Evolutionary conservation across 1,139 yeast genomes (phyloP), one percentile per base, ranked within the genome.

Genomic region (Zygosaccharomyces pseudobailii): DNA sequence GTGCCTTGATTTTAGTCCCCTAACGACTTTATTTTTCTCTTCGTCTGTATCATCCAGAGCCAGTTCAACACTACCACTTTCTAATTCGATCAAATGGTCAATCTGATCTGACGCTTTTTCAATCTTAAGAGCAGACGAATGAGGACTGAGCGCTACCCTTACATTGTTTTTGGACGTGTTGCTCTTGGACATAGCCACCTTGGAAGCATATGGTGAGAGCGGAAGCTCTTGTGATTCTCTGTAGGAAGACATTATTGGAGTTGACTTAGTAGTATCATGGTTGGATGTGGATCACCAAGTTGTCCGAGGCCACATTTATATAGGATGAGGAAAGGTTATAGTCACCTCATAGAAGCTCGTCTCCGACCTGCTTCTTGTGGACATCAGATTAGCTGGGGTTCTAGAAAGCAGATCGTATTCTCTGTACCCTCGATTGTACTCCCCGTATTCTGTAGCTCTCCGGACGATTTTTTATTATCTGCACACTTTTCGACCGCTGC

Each of bases 1-100:
- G 24, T 48, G 51, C 22, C 51, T 39, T 28, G 41, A 36, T 25
- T 42, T 42, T n/a, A 42, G 45, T 21, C 41, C 41, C 19, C 41
- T 38, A 6, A 30, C 33, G 33, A 30, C 33, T n/a, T n/a, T 7
- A 9, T 30, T 30, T 10, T 9, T 9, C 19, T 30, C 19, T 9
- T n/a, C 33, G 19, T 30, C 33, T 3, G 19, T 6, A 10, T 6
- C 17, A 9, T 30, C 33, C 4, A 10, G 32, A 6, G 5, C 5
- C 32, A 28, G 32, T 5, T 28, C 32, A 28, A 10, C 13, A 19
- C 17, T 30, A 6, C 33, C 33, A n/a, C 33, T 30, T 5, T 30
- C 33, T 4, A 30, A 6, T 4, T 30, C 33, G 19, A 30, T n/a
- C 3, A 30, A n/a, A 10, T 30, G 17, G 13, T 30, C 33, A 19